These are phyloP conservation scores for Mycena galericulata DNA, from an alignment of 768 basidiomycete genomes.

Conservation along the genomic window DNA sequence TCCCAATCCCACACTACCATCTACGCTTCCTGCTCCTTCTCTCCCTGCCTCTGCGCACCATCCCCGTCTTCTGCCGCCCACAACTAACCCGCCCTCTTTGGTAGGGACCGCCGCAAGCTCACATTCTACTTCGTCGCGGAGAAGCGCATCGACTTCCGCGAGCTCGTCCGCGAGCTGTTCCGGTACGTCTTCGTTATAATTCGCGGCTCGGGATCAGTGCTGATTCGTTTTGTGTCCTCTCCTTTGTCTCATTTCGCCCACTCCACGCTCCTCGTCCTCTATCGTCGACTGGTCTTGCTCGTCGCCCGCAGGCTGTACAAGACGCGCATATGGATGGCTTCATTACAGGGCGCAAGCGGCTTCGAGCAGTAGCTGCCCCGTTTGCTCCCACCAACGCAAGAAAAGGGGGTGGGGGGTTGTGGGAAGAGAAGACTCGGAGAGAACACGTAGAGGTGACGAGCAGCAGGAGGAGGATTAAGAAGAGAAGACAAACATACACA, in stretches of 20 bases:
- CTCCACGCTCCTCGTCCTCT: too few species aligned
- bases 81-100: background rate
- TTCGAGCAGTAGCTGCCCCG: slow-evolving; percentile 33
- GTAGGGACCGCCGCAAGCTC: slow-evolving; percentile 97
- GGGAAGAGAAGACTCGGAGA: too few species aligned
- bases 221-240: too few species aligned
- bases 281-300: too few species aligned
- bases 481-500: too few species aligned
- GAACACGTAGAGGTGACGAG: too few species aligned
- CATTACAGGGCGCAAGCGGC: slow-evolving; percentile 63
- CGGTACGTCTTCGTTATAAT: slow-evolving; percentile 59
- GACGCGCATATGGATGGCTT: slow-evolving; percentile 96
- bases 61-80: background rate
- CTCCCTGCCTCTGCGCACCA: background rate
- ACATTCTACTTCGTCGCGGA: slow-evolving; percentile 99
- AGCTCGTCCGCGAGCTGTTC: slow-evolving; percentile 95
- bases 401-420: too few species aligned
- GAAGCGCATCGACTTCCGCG: slow-evolving; percentile 95
- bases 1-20: background rate
- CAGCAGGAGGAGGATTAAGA: too few species aligned
- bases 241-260: too few species aligned
- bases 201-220: too few species aligned
- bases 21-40: background rate
- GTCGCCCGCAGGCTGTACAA: slow-evolving; percentile 77
- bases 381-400: too few species aligned